phyloP scores from a whole-genome alignment of 1,284 basidiomycete genomes.

The Cutaneotrichosporon dermatis region DNA sequence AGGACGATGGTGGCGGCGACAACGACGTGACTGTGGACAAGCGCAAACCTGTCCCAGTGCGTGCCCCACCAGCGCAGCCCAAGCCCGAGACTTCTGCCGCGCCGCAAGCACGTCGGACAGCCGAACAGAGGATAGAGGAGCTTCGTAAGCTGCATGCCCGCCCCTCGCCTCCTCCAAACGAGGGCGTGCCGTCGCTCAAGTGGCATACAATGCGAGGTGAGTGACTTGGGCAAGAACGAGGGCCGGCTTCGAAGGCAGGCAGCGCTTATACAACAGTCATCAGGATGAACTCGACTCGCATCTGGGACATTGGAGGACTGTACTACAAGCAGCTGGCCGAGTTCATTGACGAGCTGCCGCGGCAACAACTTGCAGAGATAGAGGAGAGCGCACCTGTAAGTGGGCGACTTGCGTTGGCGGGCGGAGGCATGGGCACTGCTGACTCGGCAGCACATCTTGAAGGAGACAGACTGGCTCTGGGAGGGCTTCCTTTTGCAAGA shows the following conservation, averaged over 20 bases:
- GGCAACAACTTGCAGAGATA: conserved; percentile 36
- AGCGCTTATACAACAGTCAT: conserved; percentile 23
- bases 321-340: conserved; percentile 30
- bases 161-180: not conserved
- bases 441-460: conserved; percentile 31
- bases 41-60: not conserved
- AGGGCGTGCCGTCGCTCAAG: conserved; percentile 1
- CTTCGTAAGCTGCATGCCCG: not conserved
- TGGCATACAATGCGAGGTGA: conserved; percentile 5
- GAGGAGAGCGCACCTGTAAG: conserved; percentile 30
- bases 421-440: not conserved
- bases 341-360: conserved; percentile 33
- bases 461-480: conserved; percentile 46
- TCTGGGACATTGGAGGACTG: conserved; percentile 41
- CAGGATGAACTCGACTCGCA: conserved; percentile 24
- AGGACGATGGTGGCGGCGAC: conserved; percentile 5
- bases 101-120: not conserved
- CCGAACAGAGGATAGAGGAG: conserved; percentile 8
- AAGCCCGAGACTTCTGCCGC: not conserved
- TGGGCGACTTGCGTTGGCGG: not conserved
- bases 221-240: not conserved
- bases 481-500: conserved; percentile 36
- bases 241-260: too few species aligned
- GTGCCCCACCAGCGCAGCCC: too few species aligned
- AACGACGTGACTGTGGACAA: conserved; percentile 10